phyloP scores from a whole-genome alignment of 1,284 basidiomycete species.

The Anthracocystis panici-leucophaei region DNA sequence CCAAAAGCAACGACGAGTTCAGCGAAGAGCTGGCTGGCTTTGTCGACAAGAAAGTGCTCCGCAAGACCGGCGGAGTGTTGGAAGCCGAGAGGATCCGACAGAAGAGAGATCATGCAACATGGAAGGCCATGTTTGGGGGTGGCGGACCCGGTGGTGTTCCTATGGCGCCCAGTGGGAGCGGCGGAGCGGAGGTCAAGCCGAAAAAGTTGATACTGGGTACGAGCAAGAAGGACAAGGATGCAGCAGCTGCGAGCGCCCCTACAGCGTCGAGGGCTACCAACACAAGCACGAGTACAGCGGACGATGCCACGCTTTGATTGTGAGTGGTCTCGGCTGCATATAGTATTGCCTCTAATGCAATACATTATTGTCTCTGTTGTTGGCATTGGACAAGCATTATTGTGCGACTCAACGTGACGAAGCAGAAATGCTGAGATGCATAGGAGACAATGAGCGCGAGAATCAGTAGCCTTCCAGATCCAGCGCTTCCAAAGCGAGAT shows the following conservation, averaged over 20 bases:
- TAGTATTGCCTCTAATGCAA: background rate
- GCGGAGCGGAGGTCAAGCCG: slow-evolving; percentile 33
- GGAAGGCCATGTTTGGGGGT: slow-evolving; percentile 65
- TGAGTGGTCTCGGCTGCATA: background rate
- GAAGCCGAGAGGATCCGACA: slow-evolving; percentile 65
- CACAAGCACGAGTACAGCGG: slow-evolving; percentile 9
- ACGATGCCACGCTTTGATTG: slow-evolving; percentile 16
- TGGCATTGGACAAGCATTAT: background rate
- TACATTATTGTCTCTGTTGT: too few species aligned
- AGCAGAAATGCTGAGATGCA: too few species aligned
- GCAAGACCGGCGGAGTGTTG: slow-evolving; percentile 64
- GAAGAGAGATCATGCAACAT: slow-evolving; percentile 64
- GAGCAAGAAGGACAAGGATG: slow-evolving; percentile 22
- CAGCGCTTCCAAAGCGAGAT: slow-evolving; percentile 98
- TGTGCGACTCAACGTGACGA: background rate
- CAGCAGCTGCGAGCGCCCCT: background rate
- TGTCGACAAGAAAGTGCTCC: slow-evolving; percentile 64
- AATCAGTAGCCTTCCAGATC: slow-evolving; percentile 74
- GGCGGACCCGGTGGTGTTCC: slow-evolving; percentile 51
- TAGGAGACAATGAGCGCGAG: background rate
- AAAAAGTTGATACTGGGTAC: slow-evolving; percentile 51
- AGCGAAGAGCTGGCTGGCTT: slow-evolving; percentile 66
- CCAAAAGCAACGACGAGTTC: slow-evolving; percentile 64
- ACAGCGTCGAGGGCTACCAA: background rate
- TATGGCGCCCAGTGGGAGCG: slow-evolving; percentile 20